Conservation (phyloP, 768 basidiomycete species). For the Boletus tomentosulus region DNA sequence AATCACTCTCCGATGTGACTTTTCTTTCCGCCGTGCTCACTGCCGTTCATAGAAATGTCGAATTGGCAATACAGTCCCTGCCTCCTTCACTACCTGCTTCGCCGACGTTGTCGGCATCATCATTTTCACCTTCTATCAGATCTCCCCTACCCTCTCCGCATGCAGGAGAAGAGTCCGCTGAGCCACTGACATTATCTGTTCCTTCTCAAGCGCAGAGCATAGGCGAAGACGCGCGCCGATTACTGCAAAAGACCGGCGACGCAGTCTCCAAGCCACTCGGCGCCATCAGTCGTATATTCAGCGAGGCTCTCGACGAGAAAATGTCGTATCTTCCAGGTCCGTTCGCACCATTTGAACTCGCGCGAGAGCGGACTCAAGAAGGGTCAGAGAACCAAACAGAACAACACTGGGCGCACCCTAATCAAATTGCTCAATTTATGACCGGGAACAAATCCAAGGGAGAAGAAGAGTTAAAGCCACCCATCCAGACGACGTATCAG, state of each 20-base stretch:
- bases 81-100: constrained; percentile 29
- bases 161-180: constrained; percentile 86
- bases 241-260: constrained; percentile 88
- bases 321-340: constrained; percentile 63
- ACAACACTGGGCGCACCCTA: constrained; percentile 40
- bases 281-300: constrained; percentile 85
- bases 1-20: constrained; percentile 11
- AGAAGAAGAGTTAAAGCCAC: constrained; percentile 27
- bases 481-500: constrained; percentile 68
- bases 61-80: constrained; percentile 51
- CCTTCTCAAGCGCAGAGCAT: constrained; percentile 31
- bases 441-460: constrained; percentile 35
- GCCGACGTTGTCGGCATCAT: constrained; percentile 32
- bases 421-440: constrained; percentile 29
- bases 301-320: constrained; percentile 73
- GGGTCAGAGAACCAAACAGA: constrained; percentile 32
- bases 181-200: constrained; percentile 64
- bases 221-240: constrained; percentile 70
- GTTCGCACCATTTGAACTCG: constrained; percentile 65
- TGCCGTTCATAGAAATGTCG: constrained; percentile 46
- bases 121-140: constrained; percentile 37
- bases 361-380: constrained; percentile 44
- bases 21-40: constrained; percentile 7
- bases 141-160: constrained; percentile 42
- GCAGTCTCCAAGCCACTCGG: constrained; percentile 88